Evolutionary conservation across 2,329 filamentous ascomycete species (phyloP), one percentile per base, ranked within the genome.

Genomic region (Pseudogymnoascus sp.): DNA sequence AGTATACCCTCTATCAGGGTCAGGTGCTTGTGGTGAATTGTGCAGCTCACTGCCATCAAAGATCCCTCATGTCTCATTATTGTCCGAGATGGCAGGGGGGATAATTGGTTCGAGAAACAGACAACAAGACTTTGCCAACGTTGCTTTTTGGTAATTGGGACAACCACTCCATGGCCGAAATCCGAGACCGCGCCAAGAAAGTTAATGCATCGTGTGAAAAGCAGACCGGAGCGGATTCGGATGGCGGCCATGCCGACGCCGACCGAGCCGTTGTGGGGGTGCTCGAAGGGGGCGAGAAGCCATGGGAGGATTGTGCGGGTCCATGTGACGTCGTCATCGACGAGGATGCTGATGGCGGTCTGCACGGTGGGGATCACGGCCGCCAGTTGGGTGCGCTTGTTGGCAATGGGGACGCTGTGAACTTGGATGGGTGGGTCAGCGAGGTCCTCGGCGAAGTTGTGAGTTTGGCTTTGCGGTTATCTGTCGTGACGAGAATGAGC

Each of bases 241-340:
- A 88, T 72, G 67, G 97, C 84, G 66, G 91, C 82, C 78, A 98
- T 93, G 74, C 91, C 96, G 61, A 93, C 96, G 38, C 93, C 92
- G 62, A 97, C 93, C 33, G 92, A 93, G 64, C 93, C 93, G 69
- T 96, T 93, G 66, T 83, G 81, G 37, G 83, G 79, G 73, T 95
- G 87, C 75, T 97, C 92, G 66, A 98, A 96, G 0, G 93, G 93
- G 3, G 93, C 93, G 66, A 98, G 80, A 63, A 97, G 89, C 93
- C 93, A 97, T 28, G 89, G 89, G 70, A 96, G 84, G 66, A 96
- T 85, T 43, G 90, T 95, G 14, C 82, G 81, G 3, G 93, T 93
- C 89, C 93, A 96, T 69, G 89, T 92, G 66, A 98, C 93, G 75
- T 98, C 93, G 76, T 98, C 93, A 73, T 98, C 93, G 28, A 93